Conservation (phyloP, 495 filamentous ascomycete genomes). For the Copromyces sp. region DNA sequence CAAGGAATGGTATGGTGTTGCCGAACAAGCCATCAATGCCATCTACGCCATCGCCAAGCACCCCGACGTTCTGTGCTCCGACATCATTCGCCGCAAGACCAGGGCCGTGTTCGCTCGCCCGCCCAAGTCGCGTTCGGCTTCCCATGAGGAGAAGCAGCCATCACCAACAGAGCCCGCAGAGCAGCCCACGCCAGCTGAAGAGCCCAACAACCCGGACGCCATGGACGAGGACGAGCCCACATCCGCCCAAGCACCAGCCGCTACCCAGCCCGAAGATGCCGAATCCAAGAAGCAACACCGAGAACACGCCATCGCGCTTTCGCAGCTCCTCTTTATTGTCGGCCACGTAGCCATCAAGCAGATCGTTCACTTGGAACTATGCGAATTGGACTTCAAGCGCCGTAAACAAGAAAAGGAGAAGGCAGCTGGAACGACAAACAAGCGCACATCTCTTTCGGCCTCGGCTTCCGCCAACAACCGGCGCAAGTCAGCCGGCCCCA, state of each 20-base stretch:
- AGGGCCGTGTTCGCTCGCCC: constrained; percentile 57
- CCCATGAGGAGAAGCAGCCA: constrained; percentile 28
- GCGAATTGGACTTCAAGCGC: constrained; percentile 94
- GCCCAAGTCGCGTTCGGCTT: constrained; percentile 27
- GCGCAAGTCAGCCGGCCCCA: background rate
- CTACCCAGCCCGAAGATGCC: constrained; percentile 18
- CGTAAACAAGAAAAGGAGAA: constrained; percentile 93
- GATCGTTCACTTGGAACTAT: constrained; percentile 97
- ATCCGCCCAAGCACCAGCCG: constrained; percentile 20
- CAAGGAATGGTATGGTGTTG: constrained; percentile 96
- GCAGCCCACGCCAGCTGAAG: background rate
- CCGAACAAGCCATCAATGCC: constrained; percentile 91
- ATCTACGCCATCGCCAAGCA: constrained; percentile 94
- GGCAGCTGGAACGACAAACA: constrained; percentile 37
- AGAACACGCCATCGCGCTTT: constrained; percentile 62
- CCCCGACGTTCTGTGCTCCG: constrained; percentile 86
- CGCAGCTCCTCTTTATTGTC: constrained; percentile 89
- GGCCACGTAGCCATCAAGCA: constrained; percentile 97
- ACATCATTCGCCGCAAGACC: constrained; percentile 81
- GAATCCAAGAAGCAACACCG: constrained; percentile 35
- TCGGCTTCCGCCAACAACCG: background rate
- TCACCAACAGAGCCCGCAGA: background rate
- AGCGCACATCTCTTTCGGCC: constrained; percentile 18
- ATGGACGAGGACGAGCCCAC: constrained; percentile 12
- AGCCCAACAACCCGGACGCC: constrained; percentile 20